Evolutionary conservation across 202 grass and related monocot species (phyloP).

Genomic region (Setaria viridis): DNA sequence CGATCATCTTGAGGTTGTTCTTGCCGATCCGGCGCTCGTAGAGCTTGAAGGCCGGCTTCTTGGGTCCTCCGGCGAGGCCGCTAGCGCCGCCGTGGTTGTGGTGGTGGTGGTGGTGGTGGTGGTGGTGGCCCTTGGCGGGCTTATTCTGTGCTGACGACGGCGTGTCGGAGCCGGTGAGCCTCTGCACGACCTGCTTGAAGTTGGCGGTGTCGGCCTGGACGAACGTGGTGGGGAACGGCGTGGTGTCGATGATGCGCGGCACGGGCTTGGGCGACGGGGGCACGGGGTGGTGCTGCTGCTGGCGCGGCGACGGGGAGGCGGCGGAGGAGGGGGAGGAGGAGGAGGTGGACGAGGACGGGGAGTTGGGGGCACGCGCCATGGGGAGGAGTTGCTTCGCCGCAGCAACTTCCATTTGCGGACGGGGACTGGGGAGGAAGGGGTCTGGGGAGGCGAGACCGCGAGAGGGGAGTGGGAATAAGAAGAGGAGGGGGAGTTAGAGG

Average conservation of each 20-base stretch:
- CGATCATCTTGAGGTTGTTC: conserved; percentile 88
- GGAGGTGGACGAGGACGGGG: conserved; percentile 57
- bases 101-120: conserved; percentile 24
- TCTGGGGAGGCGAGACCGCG: neutral
- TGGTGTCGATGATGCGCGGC: conserved; percentile 64
- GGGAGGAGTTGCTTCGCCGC: conserved; percentile 46
- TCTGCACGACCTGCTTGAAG: conserved; percentile 97
- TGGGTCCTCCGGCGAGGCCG: conserved; percentile 29
- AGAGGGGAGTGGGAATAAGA: conserved; percentile 11
- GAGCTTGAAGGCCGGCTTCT: conserved; percentile 86
- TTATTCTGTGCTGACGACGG: conserved; percentile 29
- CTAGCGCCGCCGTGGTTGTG: neutral
- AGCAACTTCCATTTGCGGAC: conserved; percentile 52
- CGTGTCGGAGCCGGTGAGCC: conserved; percentile 82
- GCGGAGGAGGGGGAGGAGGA: conserved; percentile 45
- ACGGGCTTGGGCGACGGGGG: conserved; percentile 48
- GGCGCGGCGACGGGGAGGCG: conserved; percentile 19
- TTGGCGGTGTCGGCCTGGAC: conserved; percentile 86
- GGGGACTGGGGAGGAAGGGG: neutral
- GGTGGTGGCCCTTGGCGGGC: conserved; percentile 39
- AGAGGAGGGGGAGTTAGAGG: conserved; percentile 14
- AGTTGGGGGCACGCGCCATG: conserved; percentile 44
- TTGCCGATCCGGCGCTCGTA: conserved; percentile 80
- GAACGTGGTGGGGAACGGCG: conserved; percentile 89
- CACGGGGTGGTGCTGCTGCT: neutral